A percentile compares a stretch with the other conserved stretches of the same genome.
These are phyloP conservation scores for Zangia roseola DNA, from an alignment of 768 basidiomycete species.

Conservation along the genomic window DNA sequence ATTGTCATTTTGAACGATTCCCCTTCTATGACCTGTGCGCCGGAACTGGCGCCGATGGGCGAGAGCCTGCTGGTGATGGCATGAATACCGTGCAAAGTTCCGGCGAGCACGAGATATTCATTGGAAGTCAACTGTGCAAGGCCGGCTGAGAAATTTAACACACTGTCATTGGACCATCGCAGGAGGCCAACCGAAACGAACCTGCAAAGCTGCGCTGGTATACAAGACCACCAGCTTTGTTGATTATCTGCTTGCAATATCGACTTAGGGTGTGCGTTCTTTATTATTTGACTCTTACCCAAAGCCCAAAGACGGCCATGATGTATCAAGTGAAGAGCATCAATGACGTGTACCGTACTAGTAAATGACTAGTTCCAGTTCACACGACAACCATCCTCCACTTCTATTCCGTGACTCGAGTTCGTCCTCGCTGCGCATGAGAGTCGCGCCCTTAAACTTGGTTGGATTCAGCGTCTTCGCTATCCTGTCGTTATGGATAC, in stretches of 20 bases:
- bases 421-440: constrained; percentile 12
- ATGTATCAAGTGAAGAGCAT: constrained; percentile 2
- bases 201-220: constrained; percentile 93
- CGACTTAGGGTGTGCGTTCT: constrained; percentile 1
- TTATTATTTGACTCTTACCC: constrained; percentile 49
- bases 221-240: constrained; percentile 96
- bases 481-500: constrained; percentile 20
- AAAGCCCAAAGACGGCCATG: constrained; percentile 81
- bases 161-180: neutral
- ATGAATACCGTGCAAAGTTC: constrained; percentile 95
- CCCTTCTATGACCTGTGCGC: constrained; percentile 92
- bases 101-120: constrained; percentile 93
- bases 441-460: constrained; percentile 4
- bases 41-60: constrained; percentile 78
- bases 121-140: constrained; percentile 88
- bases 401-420: neutral
- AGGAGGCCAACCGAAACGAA: constrained; percentile 30
- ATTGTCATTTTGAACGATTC: constrained; percentile 96
- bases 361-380: too few relatives aligned
- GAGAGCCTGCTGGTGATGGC: constrained; percentile 95
- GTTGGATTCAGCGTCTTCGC: constrained; percentile 8
- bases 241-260: constrained; percentile 68
- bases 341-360: neutral
- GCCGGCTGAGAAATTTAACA: constrained; percentile 60
- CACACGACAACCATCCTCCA: constrained; percentile 9